phyloP scores from a whole-genome alignment of 2,329 filamentous ascomycete genomes.

The Talaromyces atroroseus region DNA sequence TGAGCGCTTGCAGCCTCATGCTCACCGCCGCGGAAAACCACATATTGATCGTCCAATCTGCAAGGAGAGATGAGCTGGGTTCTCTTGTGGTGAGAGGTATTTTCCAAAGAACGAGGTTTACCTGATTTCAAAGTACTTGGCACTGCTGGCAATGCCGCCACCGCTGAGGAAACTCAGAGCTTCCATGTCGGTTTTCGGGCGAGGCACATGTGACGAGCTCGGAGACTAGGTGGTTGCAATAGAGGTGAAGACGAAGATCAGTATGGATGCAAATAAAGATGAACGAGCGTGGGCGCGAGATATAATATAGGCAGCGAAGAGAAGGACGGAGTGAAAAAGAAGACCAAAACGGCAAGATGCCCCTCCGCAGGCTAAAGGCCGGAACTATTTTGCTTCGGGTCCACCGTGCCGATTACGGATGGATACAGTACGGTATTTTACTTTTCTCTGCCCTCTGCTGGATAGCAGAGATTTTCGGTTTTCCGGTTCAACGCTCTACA shows the following conservation, averaged over 20 bases:
- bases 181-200: conserved; percentile 24
- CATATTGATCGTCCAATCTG: conserved; percentile 71
- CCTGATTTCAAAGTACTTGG: conserved; percentile 48
- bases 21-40: conserved; percentile 70
- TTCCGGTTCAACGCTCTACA: too few relatives aligned
- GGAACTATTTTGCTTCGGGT: background rate
- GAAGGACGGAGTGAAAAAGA: background rate
- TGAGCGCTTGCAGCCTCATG: conserved; percentile 71
- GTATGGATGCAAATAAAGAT: background rate
- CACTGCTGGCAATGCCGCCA: conserved; percentile 37
- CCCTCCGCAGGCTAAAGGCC: conserved; percentile 9
- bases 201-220: background rate
- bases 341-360: background rate
- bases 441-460: background rate
- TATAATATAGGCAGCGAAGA: background rate
- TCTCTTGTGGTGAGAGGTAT: background rate
- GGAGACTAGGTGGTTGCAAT: background rate
- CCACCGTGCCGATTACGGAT: background rate
- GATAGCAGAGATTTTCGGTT: too few relatives aligned
- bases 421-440: background rate
- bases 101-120: conserved; percentile 21
- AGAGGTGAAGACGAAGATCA: background rate
- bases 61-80: conserved; percentile 18
- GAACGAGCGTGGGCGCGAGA: background rate
- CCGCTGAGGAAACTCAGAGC: conserved; percentile 43